Base-by-base conservation (phyloP, 192 early-diverging fungal species). In the Physocladia obscura region DNA sequence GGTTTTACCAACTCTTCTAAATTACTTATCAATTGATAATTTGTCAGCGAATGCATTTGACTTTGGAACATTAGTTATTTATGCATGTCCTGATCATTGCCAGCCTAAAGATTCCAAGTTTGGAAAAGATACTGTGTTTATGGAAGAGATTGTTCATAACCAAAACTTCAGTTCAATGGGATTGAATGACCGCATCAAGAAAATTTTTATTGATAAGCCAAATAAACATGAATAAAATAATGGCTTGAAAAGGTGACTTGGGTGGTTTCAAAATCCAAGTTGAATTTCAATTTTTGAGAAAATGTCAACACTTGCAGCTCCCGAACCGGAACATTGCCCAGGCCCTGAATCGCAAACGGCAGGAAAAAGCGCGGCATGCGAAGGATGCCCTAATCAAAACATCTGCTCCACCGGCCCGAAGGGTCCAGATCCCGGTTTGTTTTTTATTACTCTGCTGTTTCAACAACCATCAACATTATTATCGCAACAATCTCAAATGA, bases 1-100 rank as follows among this genome's bases (percentile, higher is more conserved):
- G 88, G 85, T 95, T 38, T 86, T 97, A 81, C 94, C 96, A 1
- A 93, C 93, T 49, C 82, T 98, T 48, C 81, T 98, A 51, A 91
- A 89, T 69, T 76, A 90, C 63, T 77, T 98, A 29, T 65, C 77
- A 15, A 83, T 97, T 29, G 86, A 93, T 69, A 82, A 94, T 50
- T 81, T 73, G 0, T 82, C 85, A 22, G 61, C 79, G 0, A 75
- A 90, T 64, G 87, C 93, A 11, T 70, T 97, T 30, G 96, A 98
- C 74, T 98, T 92, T 88, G 96, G 96, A 1, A 93, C 92, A 2
- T 70, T 97, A 6, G 78, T 92, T 19, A 79, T 97, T 11, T 97
- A 92, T 73, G 84, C 94, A 22, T 98, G 96, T 75, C 84, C 90
- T 30, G 74, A 80, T 31, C 92, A 90, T 77, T 98, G 96, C 74